A percentile compares a stretch with the other conserved stretches of the same genome.
These are phyloP conservation scores for Musa schizocarpa DNA, from an alignment of 176 grass and related monocot species.

Conservation along the genomic window DNA sequence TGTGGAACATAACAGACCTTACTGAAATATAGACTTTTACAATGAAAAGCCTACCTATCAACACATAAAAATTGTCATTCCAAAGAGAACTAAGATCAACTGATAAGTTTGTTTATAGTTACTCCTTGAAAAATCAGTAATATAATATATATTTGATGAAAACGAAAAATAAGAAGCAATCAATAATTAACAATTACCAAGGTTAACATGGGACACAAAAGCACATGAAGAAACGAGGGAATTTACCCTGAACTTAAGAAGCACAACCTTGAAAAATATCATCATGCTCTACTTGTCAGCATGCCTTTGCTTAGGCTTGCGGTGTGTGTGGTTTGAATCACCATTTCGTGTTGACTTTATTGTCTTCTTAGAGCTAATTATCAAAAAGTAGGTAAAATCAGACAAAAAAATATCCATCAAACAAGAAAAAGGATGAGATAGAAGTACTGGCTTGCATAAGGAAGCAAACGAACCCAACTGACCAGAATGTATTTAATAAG, in stretches of 20 bases:
- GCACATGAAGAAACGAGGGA: neutral
- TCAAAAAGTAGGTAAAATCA: conserved; percentile 18
- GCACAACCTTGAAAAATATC: neutral
- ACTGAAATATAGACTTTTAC: neutral
- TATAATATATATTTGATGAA: neutral
- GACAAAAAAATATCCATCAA: conserved; percentile 14
- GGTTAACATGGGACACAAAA: neutral
- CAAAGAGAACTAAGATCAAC: neutral
- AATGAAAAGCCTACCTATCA: neutral
- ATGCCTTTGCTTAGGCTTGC: conserved; percentile 59
- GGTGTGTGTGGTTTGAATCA: conserved; percentile 38
- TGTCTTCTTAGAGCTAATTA: conserved; percentile 45
- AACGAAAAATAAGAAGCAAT: neutral
- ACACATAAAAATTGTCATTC: no score
- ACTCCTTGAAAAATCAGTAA: neutral
- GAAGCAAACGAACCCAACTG: conserved; percentile 21
- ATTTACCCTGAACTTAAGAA: neutral
- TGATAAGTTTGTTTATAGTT: neutral
- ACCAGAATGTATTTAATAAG: conserved; percentile 52
- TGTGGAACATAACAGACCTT: neutral
- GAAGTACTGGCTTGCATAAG: conserved; percentile 12
- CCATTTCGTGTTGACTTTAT: conserved; percentile 35
- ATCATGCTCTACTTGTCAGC: conserved; percentile 43
- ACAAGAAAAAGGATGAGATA: conserved; percentile 7
- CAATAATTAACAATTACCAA: neutral